Conservation (phyloP, 495 filamentous ascomycete genomes). For the Aspergillus steynii region DNA sequence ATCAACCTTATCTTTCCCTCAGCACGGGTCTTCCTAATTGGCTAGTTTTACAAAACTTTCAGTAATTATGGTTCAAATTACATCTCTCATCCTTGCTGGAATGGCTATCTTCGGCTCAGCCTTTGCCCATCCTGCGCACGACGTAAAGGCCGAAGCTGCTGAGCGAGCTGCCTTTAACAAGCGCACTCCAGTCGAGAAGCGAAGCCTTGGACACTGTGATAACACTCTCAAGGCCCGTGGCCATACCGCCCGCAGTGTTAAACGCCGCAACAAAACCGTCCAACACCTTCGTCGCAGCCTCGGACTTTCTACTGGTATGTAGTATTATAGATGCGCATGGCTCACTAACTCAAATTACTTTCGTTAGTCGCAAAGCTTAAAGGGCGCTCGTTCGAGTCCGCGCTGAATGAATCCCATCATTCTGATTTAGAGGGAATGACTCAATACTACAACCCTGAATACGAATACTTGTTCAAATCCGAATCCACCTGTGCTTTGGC, state of each 20-base stretch:
- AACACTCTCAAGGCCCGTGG: constrained; percentile 49
- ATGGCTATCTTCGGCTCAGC: too few relatives aligned
- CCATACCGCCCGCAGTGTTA: constrained; percentile 38
- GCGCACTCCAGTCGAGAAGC: constrained; percentile 26
- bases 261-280: constrained; percentile 38
- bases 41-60: too few relatives aligned
- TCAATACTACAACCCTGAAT: constrained; percentile 43
- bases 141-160: constrained; percentile 38
- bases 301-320: constrained; percentile 22
- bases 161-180: constrained; percentile 43
- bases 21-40: too few relatives aligned
- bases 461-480: constrained; percentile 48
- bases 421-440: constrained; percentile 45
- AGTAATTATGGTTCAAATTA: too few relatives aligned
- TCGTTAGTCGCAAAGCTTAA: constrained; percentile 29
- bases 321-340: constrained; percentile 1
- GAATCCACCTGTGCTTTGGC: constrained; percentile 52
- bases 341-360: constrained; percentile 3
- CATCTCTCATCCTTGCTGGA: too few relatives aligned
- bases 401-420: constrained; percentile 41
- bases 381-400: constrained; percentile 41
- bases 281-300: constrained; percentile 31
- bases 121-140: constrained; percentile 46
- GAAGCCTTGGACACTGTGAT: constrained; percentile 47
- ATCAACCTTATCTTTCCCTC: too few relatives aligned